Base-by-base conservation (phyloP, 345 rosid genomes). In the Populus simonii region DNA sequence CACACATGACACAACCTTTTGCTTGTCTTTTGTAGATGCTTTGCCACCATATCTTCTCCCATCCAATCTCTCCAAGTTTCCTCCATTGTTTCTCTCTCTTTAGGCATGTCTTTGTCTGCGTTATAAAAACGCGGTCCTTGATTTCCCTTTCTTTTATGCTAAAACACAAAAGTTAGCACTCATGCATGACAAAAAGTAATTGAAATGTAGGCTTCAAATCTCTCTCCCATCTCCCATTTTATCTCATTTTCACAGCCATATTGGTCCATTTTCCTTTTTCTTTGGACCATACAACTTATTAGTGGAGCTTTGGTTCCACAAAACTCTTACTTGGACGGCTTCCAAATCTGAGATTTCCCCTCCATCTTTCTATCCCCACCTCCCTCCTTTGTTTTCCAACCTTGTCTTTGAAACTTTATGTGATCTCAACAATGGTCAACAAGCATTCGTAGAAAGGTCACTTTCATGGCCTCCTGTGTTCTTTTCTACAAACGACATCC, bases 291-390 rank as follows among this genome's bases (percentile, higher is more conserved):
- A 36, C 73, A 75, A 0, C 45, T 68, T 51, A 8, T 20, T 13
- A 62, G 49, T 75, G 84, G 86, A 78, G 75, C 53, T 47, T 80
- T 51, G 84, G 82, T 66, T 72, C 78, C 76, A 69, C 78, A 51
- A 8, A 20, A 41, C 74, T 72, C 79, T 76, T 74, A 39, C 66
- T 63, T 71, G 78, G 68, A 73, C 78, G 74, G 81, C 77, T 75
- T 80, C 69, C 51, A 74, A 63, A 71, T 74, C 71, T 39, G 45
- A 31, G 33, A 45, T 57, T 74, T 74, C 33, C 68, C 55, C 43
- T 45, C 11, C 18, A 29, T 55, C 36, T 80, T 71, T 70, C 23
- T 35, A 59, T 36, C 25, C 70, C 17, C 29, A 35, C 33, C 12
- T 36, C 53, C 31, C 69, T 74, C 18, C 62, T 38, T 49, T 68